Percentiles rank a stretch among this genome's conserved stretches.
Conservation (phyloP, 345 rosid genomes). For the Dipteronia sinensis region DNA sequence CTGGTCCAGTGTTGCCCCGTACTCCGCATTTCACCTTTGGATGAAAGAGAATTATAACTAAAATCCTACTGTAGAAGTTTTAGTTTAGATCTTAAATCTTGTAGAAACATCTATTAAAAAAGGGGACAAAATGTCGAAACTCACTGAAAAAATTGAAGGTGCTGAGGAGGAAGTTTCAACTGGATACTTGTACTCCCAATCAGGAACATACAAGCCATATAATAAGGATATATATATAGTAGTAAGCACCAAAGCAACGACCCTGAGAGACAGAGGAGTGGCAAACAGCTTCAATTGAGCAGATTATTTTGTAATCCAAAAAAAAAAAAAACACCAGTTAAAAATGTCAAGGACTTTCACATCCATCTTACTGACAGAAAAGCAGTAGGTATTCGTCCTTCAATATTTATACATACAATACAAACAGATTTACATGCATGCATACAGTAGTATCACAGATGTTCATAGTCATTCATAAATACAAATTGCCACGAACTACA, state of each 20-base stretch:
- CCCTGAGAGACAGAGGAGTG: slow-evolving; percentile 43
- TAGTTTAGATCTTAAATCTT: not conserved
- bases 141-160: slow-evolving; percentile 47
- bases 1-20: slow-evolving; percentile 80
- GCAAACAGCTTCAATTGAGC: not conserved
- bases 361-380: not conserved
- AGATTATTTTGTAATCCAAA: not conserved
- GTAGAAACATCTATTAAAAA: not conserved
- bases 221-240: slow-evolving; percentile 47
- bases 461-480: not conserved
- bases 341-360: not conserved
- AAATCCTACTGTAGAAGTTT: not conserved
- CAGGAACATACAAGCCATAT: slow-evolving; percentile 74
- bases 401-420: not conserved
- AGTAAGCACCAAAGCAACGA: slow-evolving; percentile 49
- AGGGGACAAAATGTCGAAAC: slow-evolving; percentile 14
- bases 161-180: slow-evolving; percentile 43
- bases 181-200: slow-evolving; percentile 76
- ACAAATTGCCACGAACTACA: not conserved
- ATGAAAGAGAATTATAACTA: slow-evolving; percentile 10
- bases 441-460: not conserved
- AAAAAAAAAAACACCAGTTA: not conserved
- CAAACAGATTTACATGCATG: not conserved
- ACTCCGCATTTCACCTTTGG: slow-evolving; percentile 78
- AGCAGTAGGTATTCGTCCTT: not conserved